Evolutionary conservation across 805 yeast genomes (phyloP).

Genomic region (Hanseniaspora guilliermondii): DNA sequence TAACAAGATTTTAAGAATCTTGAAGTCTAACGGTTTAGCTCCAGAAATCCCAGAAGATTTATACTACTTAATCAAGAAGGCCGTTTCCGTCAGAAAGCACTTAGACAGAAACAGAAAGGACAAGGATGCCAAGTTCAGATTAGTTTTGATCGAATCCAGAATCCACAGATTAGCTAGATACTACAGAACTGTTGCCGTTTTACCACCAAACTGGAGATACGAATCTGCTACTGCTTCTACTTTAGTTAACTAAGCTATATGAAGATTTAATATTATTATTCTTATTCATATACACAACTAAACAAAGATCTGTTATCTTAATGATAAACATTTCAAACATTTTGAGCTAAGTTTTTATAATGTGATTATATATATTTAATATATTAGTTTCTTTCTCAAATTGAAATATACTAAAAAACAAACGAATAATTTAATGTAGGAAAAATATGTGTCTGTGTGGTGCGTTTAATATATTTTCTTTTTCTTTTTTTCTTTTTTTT

Average conservation of each 20-base stretch:
- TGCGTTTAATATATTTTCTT: constrained; percentile 14
- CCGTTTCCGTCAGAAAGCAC: constrained; percentile 99
- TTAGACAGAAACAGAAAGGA: constrained; percentile 99
- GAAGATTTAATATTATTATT: constrained; percentile 11
- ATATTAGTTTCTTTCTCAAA: constrained; percentile 6
- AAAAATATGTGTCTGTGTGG: constrained; percentile 31
- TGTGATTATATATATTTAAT: background rate
- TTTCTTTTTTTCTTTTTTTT: constrained; percentile 12
- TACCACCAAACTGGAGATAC: constrained; percentile 99
- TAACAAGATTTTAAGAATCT: constrained; percentile 98
- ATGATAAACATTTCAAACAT: background rate
- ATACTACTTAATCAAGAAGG: constrained; percentile 98
- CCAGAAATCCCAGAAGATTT: constrained; percentile 99
- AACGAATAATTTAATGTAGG: constrained; percentile 20
- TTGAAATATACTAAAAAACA: constrained; percentile 1
- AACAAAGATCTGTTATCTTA: background rate
- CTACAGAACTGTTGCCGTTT: constrained; percentile 98
- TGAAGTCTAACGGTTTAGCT: constrained; percentile 98
- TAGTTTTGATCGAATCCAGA: constrained; percentile 99
- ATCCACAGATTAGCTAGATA: constrained; percentile 99
- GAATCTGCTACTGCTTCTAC: constrained; percentile 99
- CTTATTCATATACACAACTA: constrained; percentile 16
- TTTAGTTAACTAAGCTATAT: constrained; percentile 75
- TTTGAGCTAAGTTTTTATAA: constrained; percentile 8
- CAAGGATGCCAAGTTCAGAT: constrained; percentile 99